Evolutionary conservation across 2,329 filamentous ascomycete species (phyloP), one percentile per base, ranked within the genome.

Genomic region (Colletotrichum chrysophilum): DNA sequence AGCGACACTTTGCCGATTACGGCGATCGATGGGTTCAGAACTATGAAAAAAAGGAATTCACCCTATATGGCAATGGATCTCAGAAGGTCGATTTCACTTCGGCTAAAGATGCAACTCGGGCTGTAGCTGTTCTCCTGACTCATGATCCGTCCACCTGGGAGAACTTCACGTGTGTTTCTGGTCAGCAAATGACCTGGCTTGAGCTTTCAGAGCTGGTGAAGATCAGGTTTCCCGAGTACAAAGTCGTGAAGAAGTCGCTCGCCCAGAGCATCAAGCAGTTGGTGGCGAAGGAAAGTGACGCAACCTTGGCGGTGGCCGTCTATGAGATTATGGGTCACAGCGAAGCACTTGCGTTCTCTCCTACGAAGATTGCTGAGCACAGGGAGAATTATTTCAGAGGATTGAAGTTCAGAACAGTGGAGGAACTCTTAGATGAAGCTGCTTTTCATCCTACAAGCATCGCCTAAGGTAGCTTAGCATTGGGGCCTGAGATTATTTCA

Each of bases 361-460:
- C 21, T 10, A 0, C 7, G 2, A 58, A 58, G 24, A 12, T 58
- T 0, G 4, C 4, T 9, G 21, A 28, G 21, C 55, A 58, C 12
- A 1, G 24, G 7, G 4, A 28, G 4, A 58, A 3, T 4, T 58
- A 58, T 7, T 58, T 58, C 26, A 58, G 3, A 7, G 16, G 16
- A 0, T 1, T 58, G 55, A 28, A 10, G 7, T 28, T 58, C 26
- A 24, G 55, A 28, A 28, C 55, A 16, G 55, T 58, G 14, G 14
- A 0, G 0, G 55, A 58, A 13, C 43, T 48, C 6, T 0, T 48
- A 7, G n/a, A 48, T 4, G 43, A 48, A 7, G 18, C 43, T 21
- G 43, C 43, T 13, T 0, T n/a, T 48, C 43, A 48, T 0, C n/a
- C n/a, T 13, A 3, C n/a, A 3, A 21, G 3, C 43, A 48, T 48